Evolutionary conservation across 306 rosid genomes (phyloP).

Genomic region (Potentilla sterilis): DNA sequence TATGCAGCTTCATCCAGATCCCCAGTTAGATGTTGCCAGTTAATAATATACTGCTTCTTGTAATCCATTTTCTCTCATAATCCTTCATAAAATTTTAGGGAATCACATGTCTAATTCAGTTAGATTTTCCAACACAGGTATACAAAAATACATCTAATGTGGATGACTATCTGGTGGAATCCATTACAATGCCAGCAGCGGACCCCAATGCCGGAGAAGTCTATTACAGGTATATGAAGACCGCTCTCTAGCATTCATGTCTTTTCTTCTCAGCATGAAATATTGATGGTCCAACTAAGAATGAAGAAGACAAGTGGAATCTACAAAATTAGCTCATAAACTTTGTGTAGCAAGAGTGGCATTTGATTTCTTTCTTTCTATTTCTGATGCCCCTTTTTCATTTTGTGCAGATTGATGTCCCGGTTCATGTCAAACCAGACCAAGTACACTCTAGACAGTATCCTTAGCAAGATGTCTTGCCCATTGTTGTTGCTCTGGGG

Average conservation of each 20-base stretch:
- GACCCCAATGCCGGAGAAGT: constrained; percentile 95
- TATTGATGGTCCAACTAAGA: background rate
- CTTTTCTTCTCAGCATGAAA: background rate
- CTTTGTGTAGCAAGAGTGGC: constrained; percentile 3
- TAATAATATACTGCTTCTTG: background rate
- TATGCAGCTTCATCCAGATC: background rate
- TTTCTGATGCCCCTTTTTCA: background rate
- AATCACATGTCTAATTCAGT: background rate
- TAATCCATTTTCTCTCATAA: background rate
- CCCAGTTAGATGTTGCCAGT: background rate
- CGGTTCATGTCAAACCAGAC: constrained; percentile 77
- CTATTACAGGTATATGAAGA: constrained; percentile 64
- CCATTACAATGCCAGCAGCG: constrained; percentile 80
- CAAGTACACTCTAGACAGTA: constrained; percentile 68
- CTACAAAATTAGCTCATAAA: background rate
- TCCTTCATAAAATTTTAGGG: background rate
- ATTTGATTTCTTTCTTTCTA: background rate
- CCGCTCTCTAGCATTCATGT: constrained; percentile 4
- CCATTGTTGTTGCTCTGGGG: constrained; percentile 90
- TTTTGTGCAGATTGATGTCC: constrained; percentile 71
- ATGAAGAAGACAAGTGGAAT: background rate
- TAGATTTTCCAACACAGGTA: constrained; percentile 45
- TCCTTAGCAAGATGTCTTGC: constrained; percentile 66
- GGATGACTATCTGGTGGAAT: constrained; percentile 90
- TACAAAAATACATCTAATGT: constrained; percentile 72